Conservation (phyloP, 1,284 basidiomycete species). For the Ceratobasidium sp. region DNA sequence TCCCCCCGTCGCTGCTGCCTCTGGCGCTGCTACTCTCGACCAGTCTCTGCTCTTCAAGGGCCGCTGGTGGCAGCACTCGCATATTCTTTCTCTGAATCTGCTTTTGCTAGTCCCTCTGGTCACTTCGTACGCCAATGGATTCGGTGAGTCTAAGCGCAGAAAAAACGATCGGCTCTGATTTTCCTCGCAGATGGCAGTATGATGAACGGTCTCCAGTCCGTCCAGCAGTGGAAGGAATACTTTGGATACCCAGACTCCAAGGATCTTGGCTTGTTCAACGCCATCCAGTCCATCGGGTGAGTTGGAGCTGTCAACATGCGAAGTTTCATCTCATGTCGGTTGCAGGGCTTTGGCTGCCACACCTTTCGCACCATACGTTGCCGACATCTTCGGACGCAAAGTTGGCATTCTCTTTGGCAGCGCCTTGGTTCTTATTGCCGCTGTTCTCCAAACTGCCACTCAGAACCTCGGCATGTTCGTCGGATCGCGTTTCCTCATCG, state of each 20-base stretch:
- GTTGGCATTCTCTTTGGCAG: constrained; percentile 46
- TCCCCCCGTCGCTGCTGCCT: constrained; percentile 14
- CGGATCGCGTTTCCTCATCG: constrained; percentile 77
- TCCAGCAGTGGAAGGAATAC: constrained; percentile 39
- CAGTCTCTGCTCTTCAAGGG: constrained; percentile 37
- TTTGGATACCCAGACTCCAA: constrained; percentile 41
- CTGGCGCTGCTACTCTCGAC: constrained; percentile 12
- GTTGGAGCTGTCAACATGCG: constrained; percentile 30
- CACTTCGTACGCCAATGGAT: constrained; percentile 77
- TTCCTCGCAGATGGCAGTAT: constrained; percentile 40
- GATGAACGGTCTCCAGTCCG: constrained; percentile 44
- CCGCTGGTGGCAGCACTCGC: constrained; percentile 40
- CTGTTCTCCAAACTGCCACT: constrained; percentile 67
- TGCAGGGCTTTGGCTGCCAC: constrained; percentile 36
- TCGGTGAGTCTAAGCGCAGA: constrained; percentile 57
- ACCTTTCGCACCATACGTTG: constrained; percentile 44
- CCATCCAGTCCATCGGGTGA: constrained; percentile 62
- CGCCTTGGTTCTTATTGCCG: constrained; percentile 64
- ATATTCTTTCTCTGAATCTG: constrained; percentile 40
- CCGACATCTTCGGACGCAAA: constrained; percentile 48
- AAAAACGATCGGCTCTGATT: background rate
- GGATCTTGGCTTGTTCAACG: constrained; percentile 71
- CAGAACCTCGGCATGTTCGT: constrained; percentile 79
- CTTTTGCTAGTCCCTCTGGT: constrained; percentile 55
- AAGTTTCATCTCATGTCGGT: background rate